phyloP scores from a whole-genome alignment of 2,329 filamentous ascomycete species.

The Diaporthe citriasiana region DNA sequence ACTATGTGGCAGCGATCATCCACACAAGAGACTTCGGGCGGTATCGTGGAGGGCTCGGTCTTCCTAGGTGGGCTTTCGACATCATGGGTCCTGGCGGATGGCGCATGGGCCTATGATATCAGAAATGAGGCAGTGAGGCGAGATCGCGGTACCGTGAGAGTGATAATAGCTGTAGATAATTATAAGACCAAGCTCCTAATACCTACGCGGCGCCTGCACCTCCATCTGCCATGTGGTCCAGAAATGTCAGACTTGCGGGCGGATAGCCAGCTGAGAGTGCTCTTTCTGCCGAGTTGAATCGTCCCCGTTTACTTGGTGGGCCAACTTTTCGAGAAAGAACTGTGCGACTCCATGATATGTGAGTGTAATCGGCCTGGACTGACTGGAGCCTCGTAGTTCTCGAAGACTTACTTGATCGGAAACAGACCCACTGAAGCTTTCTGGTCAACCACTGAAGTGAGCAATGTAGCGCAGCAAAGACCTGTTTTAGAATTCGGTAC shows the following conservation, averaged over 20 bases:
- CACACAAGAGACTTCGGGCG: not conserved
- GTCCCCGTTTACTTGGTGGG: not conserved
- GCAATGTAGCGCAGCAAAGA: not conserved
- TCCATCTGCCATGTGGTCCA: too few species aligned
- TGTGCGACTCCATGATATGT: too few species aligned
- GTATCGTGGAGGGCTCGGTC: not conserved
- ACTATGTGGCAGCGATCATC: not conserved
- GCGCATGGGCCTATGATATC: not conserved
- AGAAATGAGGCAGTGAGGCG: not conserved
- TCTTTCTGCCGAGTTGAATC: not conserved
- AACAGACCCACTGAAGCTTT: too few species aligned
- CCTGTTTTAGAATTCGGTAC: not conserved
- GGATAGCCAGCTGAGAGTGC: not conserved
- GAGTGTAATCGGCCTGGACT: not conserved
- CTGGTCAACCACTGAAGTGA: not conserved
- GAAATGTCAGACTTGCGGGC: not conserved
- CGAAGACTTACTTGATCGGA: not conserved
- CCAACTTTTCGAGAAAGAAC: not conserved
- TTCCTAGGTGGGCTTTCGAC: not conserved
- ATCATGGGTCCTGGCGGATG: too few species aligned
- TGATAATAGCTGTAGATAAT: not conserved
- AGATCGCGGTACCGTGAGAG: not conserved
- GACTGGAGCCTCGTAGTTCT: not conserved
- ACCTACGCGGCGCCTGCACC: not conserved
- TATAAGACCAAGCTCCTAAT: not conserved